Base-by-base conservation (phyloP, 2,329 filamentous ascomycete genomes). In the Beauveria australis region DNA sequence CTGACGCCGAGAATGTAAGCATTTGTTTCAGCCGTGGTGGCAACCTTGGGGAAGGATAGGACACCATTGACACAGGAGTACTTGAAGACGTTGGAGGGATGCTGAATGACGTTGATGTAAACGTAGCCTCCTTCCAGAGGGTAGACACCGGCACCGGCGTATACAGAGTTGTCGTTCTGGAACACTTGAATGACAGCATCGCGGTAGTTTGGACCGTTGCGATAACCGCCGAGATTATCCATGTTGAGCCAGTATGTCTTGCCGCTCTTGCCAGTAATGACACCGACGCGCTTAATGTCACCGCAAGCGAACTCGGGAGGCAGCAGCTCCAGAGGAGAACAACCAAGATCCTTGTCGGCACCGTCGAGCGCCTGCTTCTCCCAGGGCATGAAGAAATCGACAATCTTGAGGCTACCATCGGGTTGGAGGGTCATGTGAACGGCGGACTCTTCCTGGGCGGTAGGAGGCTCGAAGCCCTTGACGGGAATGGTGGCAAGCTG, bases 81-180 rank as follows among this genome's bases (percentile, higher is more conserved):
- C 64, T 84, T 81, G 74, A 84, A 85, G 19, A 83, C 80, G 54
- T 81, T 76, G 0, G 81, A 81, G 16, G 78, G 75, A 64, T 79
- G 80, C 64, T 79, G 76, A 58, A 84, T 82, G 5, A 83, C 70
- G 14, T 77, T 78, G 66, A 79, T 77, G 67, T 79, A 80, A 44
- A 80, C 72, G 63, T 79, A 80, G 0, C 78, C 78, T 1, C 78
- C 78, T 28, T 80, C 78, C 0, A 79, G 66, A 0, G 78, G 78
- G 63, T 79, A 80, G 1, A 78, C 78, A 12, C 78, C 78, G 5
- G 75, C 74, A 1, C 78, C 78, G 0, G 75, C 75, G 44, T 79
- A 80, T 0, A 80, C 76, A 0, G 77, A 76, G 62, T 77, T 78
- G 18, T 73, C 69, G 43, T 77, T 73, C 52, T 75, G 72, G 62